Conservation (phyloP, 2,329 filamentous ascomycete species). For the Pestalotiopsis sp. region DNA sequence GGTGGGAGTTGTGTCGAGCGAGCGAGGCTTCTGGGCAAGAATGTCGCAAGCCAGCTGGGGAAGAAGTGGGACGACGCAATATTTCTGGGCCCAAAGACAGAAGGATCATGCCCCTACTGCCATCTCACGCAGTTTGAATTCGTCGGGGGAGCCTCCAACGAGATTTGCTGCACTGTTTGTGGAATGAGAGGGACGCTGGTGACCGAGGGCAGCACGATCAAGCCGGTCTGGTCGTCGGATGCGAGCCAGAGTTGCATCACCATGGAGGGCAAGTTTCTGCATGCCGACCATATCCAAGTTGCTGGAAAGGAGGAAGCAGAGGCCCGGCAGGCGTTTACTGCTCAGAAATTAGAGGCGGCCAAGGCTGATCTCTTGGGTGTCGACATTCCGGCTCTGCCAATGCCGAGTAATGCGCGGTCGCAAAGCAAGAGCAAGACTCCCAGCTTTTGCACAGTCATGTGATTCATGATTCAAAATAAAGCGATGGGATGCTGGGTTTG, state of each 20-base stretch:
- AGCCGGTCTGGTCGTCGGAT: background rate
- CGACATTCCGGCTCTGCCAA: background rate
- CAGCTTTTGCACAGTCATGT: background rate
- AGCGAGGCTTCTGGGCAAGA: background rate
- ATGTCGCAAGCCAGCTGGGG: conserved; percentile 7
- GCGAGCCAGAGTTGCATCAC: conserved; percentile 5
- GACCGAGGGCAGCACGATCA: background rate
- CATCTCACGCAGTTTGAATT: conserved; percentile 7
- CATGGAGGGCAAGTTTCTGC: conserved; percentile 5
- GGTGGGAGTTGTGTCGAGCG: background rate
- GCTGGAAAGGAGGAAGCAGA: background rate
- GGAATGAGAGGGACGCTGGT: background rate
- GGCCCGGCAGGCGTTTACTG: background rate
- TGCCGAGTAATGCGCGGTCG: background rate
- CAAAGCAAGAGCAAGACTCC: background rate
- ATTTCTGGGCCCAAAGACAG: background rate
- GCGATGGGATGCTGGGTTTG: too few species aligned
- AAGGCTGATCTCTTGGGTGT: background rate
- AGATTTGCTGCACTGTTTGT: conserved; percentile 1
- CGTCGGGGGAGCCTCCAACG: background rate
- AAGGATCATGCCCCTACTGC: conserved; percentile 4
- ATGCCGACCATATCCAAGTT: conserved; percentile 3
- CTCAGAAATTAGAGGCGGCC: background rate
- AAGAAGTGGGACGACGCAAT: background rate
- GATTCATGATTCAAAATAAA: too few species aligned